Percentiles rank a stretch among this genome's conserved stretches.
Evolutionary conservation across 2,329 filamentous ascomycete species (phyloP).

Genomic region (Phaeosphaeria sp.): DNA sequence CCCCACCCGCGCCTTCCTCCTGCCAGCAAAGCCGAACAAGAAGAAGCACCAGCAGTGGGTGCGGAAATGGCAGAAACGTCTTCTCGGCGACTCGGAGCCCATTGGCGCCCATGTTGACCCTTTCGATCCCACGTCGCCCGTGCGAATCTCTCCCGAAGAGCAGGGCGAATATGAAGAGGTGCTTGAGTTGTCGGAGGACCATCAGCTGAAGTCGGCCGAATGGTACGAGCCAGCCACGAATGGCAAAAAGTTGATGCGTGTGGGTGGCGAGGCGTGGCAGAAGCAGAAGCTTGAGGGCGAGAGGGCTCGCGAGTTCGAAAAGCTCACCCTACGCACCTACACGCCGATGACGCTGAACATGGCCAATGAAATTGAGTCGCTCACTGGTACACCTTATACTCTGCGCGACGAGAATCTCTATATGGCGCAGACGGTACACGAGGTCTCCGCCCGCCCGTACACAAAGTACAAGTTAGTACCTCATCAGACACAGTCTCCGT

Average conservation of each 20-base stretch:
- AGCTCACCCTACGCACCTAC: constrained; percentile 40
- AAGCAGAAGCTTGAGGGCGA: constrained; percentile 38
- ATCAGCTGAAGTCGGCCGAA: background rate
- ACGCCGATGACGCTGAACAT: constrained; percentile 38
- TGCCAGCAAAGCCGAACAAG: constrained; percentile 41
- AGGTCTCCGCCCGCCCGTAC: constrained; percentile 44
- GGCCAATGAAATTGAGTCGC: constrained; percentile 39
- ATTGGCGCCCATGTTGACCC: constrained; percentile 48
- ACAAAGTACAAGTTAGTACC: constrained; percentile 27
- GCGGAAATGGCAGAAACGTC: constrained; percentile 44
- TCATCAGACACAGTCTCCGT: background rate
- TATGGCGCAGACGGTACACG: constrained; percentile 36
- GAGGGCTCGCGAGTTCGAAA: constrained; percentile 43
- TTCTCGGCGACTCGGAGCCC: constrained; percentile 44
- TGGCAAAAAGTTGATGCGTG: constrained; percentile 53
- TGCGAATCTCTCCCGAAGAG: constrained; percentile 45
- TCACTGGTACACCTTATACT: constrained; percentile 40
- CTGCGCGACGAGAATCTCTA: constrained; percentile 35
- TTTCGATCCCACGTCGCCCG: constrained; percentile 44
- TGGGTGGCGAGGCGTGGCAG: constrained; percentile 59
- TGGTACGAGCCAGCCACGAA: constrained; percentile 16
- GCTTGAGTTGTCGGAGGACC: constrained; percentile 17
- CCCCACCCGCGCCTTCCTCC: constrained; percentile 27
- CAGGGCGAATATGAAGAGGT: constrained; percentile 43
- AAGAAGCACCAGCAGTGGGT: constrained; percentile 46